Evolutionary conservation across 1,139 yeast species (phyloP), one percentile per base, ranked within the genome.

Genomic region (Geotrichum europaeum): DNA sequence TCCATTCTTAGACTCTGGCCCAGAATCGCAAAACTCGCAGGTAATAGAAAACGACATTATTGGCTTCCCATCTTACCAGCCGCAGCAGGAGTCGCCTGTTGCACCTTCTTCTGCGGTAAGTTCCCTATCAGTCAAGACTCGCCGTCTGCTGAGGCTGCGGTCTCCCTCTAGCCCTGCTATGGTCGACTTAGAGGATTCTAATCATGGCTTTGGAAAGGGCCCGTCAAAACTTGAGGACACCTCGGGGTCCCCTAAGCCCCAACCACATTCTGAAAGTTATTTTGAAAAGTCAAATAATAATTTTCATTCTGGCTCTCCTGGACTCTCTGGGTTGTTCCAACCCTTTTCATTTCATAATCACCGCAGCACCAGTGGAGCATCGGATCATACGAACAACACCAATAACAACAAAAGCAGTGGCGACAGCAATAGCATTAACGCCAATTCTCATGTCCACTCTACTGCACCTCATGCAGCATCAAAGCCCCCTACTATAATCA

Each of bases 251-350:
- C 47, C 47, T n/a, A 40, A 40, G 9, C 47, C 47, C 47, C 47
- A 40, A 6, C 36, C 63, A 4, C 63, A 67, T 20, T 66, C 70
- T 40, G 82, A 84, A 3, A 65, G 70, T 4, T 65, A 65, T 56
- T 66, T 69, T 6, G 66, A 65, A 53, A 56, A 62, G 36, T 66
- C 64, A 60, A 67, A 65, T 57, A 77, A 95, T 64, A 84, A 86
- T 65, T 88, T 88, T 70, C 84, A 91, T n/a, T 81, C 83, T 62
- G 66, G 69, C 56, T 84, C 51, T 18, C 32, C 24, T 10, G 45
- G 43, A 22, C 73, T 69, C 43, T 71, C 70, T 22, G 68, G 71
- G 49, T 51, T 67, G 69, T 55, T 66, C 68, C 51, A 70, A 67
- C 58, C 69, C 66, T 61, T 69, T 53, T 36, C 51, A 4, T 56